Evolutionary conservation across 208 protist species (phyloP).

Genomic region (Porcisia deanei): DNA sequence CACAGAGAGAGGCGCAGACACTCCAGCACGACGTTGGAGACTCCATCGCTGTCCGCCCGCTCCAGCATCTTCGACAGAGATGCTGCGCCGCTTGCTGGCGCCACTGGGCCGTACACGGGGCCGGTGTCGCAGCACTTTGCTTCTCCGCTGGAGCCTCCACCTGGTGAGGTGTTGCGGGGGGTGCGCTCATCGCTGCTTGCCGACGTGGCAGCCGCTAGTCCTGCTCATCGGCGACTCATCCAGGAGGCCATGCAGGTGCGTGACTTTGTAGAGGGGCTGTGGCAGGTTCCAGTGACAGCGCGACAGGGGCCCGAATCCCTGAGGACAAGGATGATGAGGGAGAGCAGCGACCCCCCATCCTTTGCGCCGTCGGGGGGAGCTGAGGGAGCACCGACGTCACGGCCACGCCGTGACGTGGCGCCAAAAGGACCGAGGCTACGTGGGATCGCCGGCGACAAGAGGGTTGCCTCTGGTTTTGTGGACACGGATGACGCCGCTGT

Average conservation of each 20-base stretch:
- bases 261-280: slow-evolving; percentile 19
- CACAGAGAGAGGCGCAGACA: not conserved
- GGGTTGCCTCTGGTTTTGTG: not conserved
- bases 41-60: not conserved
- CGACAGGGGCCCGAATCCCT: not conserved
- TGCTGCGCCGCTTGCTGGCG: not conserved
- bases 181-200: slow-evolving; percentile 26
- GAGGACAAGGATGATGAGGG: no score
- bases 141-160: not conserved
- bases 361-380: not conserved
- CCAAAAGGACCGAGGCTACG: not conserved
- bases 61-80: not conserved
- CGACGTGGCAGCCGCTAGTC: slow-evolving; percentile 26
- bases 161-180: not conserved
- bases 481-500: slow-evolving; percentile 7
- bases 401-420: not conserved
- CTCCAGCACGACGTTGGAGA: not conserved
- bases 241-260: slow-evolving; percentile 30
- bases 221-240: slow-evolving; percentile 18
- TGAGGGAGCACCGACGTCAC: slow-evolving; percentile 3
- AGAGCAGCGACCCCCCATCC: not conserved
- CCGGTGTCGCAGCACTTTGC: not conserved
- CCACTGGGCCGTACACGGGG: not conserved
- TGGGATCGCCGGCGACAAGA: no score
- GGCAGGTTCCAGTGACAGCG: not conserved